phyloP scores from a whole-genome alignment of 768 basidiomycete genomes.

The Rossbeevera mucosa region DNA sequence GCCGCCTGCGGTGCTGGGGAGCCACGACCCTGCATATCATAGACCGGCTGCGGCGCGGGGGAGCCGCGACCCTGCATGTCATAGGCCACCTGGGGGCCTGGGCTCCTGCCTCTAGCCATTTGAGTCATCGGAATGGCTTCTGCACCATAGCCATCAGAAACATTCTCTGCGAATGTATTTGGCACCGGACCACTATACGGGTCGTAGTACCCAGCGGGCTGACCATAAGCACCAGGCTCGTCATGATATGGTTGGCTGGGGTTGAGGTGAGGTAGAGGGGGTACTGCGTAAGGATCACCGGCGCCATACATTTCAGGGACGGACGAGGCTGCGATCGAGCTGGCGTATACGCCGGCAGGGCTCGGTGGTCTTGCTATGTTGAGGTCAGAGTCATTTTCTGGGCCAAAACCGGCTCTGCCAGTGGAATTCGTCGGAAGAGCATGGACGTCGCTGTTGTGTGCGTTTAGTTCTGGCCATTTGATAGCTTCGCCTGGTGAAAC shows the following conservation, averaged over 20 bases:
- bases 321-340: constrained; percentile 43
- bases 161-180: constrained; percentile 49
- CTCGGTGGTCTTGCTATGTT: constrained; percentile 51
- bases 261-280: constrained; percentile 76
- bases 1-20: constrained; percentile 43
- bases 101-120: constrained; percentile 40
- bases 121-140: constrained; percentile 79
- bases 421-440: constrained; percentile 67
- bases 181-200: constrained; percentile 79
- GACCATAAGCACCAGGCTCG: constrained; percentile 48
- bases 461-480: constrained; percentile 87
- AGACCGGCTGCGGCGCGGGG: constrained; percentile 43
- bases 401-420: constrained; percentile 61
- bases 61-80: constrained; percentile 31
- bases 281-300: constrained; percentile 74
- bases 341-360: constrained; percentile 43
- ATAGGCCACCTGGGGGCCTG: constrained; percentile 42
- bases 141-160: constrained; percentile 29
- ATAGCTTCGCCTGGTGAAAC: constrained; percentile 64
- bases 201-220: constrained; percentile 58
- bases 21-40: constrained; percentile 33
- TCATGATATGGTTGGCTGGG: constrained; percentile 74
- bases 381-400: constrained; percentile 56
- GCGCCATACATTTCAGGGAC: constrained; percentile 36
- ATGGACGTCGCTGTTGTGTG: constrained; percentile 53